These are phyloP conservation scores for Penicillium argentinense DNA, from an alignment of 495 filamentous ascomycete genomes.

Conservation along the genomic window DNA sequence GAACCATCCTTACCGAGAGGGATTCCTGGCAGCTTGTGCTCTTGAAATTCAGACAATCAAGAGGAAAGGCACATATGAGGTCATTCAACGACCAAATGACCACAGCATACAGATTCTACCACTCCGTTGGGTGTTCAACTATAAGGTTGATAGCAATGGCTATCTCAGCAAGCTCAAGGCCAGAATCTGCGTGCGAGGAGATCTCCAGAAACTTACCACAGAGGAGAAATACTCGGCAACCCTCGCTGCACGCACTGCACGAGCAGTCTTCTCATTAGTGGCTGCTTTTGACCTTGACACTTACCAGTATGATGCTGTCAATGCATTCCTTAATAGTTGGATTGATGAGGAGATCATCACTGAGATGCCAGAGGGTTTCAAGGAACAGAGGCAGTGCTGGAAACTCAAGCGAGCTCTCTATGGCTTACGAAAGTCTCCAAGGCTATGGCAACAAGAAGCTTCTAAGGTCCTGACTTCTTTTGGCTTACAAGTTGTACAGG, in stretches of 20 bases:
- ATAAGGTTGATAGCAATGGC: constrained; percentile 17
- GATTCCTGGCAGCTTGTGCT: too few relatives aligned
- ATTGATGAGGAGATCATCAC: constrained; percentile 3
- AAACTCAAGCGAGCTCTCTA: constrained; percentile 18
- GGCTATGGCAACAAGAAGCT: constrained; percentile 23
- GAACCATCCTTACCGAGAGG: background rate
- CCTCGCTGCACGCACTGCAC: constrained; percentile 6
- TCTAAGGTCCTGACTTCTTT: constrained; percentile 11
- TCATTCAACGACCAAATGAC: constrained; percentile 2
- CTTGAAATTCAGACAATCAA: background rate
- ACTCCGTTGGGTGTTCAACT: constrained; percentile 13
- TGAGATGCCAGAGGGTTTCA: constrained; percentile 4
- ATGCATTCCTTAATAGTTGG: constrained; percentile 12
- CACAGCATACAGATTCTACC: constrained; percentile 9
- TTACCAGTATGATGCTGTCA: constrained; percentile 3
- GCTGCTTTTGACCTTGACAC: constrained; percentile 8
- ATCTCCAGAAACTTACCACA: constrained; percentile 1
- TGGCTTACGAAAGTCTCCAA: constrained; percentile 21
- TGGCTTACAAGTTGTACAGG: constrained; percentile 15
- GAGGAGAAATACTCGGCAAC: constrained; percentile 11
- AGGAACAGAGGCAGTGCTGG: background rate
- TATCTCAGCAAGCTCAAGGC: too few relatives aligned
- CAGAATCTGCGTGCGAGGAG: constrained; percentile 17
- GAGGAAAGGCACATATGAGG: background rate
- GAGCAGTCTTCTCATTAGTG: constrained; percentile 2